A percentile compares a stretch with the other conserved stretches of the same genome.
Evolutionary conservation across 306 rosid species (phyloP).

Genomic region (Medicago lupulina): DNA sequence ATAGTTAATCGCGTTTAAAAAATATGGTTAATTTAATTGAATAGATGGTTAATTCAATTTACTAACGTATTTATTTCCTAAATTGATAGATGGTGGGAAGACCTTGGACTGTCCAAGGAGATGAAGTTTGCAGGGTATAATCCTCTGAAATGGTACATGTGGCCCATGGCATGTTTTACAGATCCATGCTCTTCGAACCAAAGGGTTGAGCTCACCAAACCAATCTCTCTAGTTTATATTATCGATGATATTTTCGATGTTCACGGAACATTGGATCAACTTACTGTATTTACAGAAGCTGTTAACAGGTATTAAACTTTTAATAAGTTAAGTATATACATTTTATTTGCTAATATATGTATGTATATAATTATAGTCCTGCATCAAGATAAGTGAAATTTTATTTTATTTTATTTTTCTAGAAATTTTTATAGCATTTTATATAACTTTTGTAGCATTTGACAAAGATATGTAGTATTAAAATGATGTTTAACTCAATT

Average conservation of each 20-base stretch:
- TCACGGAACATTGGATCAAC: not conserved
- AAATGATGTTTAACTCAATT: not conserved
- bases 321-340: not conserved
- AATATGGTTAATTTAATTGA: no score
- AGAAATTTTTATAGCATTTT: no score
- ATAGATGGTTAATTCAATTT: no score
- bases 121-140: not conserved
- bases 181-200: not conserved
- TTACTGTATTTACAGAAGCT: constrained; percentile 1
- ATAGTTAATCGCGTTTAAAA: not conserved
- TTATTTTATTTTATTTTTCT: no score
- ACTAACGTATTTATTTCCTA: not conserved
- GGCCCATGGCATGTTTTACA: constrained; percentile 5
- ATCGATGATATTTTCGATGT: constrained; percentile 12
- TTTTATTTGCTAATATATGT: not conserved
- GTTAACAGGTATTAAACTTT: not conserved
- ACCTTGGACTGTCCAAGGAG: not conserved
- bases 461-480: no score
- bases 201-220: not conserved
- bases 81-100: constrained; percentile 65
- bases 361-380: not conserved
- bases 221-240: not conserved
- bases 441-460: no score
- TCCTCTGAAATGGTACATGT: constrained; percentile 1
- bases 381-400: not conserved